Evolutionary conservation across 2,329 filamentous ascomycete genomes (phyloP), one percentile per base, ranked within the genome.

Genomic region (Macroventuria anomochaeta): DNA sequence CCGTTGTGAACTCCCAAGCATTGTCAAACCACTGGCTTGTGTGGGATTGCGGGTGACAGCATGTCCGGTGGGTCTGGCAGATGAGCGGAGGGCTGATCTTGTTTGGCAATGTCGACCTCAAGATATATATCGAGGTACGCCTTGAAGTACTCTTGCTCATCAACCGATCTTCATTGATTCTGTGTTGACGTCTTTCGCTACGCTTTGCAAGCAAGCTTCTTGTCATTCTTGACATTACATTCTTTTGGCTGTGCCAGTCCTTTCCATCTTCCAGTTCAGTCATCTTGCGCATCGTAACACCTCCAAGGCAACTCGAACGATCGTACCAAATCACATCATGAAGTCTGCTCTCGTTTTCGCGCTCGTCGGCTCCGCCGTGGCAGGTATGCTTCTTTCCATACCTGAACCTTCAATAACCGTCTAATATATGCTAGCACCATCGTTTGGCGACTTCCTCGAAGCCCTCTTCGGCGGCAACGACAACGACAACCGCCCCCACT

Each of bases 301-400:
- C 25, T 41, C 31, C 15, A 21, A 25, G 26, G 12, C 41, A 37
- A 23, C 17, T 33, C 29, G 20, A 42, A 42, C 8, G 8, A 41
- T 11, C 31, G 17, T 17, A 17, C 7, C 17, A 20, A 34, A 37
- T n/a, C 23, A 23, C 7, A 15, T 41, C 55, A 69, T 69, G 66
- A 64, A 56, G 53, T 61, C 61, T 26, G 31, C 56, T 33, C 43
- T 69, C 26, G 39, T 68, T 11, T 55, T 69, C 34, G 57, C 65
- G 33, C 60, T 69, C 36, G 54, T 61, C 34, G 55, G 67, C 50
- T 57, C 61, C n/a, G 44, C 65, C 25, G 29, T 60, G 5, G 65
- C 67, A 41, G 50, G 63, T 65, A 59, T 1, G 47, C 36, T 3
- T 34, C 7, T 3, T 7, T 13, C 17, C 34, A 37, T 33, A 32